phyloP scores from a whole-genome alignment of 345 rosid species.

The Lenwebbia sp. region DNA sequence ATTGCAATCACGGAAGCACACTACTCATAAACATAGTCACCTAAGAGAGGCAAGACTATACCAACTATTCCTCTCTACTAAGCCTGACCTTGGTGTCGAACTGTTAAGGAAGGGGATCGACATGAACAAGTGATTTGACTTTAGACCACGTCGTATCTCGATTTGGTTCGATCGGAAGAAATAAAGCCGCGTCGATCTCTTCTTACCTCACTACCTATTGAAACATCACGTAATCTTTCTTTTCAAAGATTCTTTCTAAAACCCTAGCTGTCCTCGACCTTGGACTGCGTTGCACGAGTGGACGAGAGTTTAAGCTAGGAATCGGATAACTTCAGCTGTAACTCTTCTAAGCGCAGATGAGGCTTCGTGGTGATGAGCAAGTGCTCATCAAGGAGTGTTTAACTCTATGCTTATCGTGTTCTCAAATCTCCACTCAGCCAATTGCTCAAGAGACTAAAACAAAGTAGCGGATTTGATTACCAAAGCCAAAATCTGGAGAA shows the following conservation, averaged over 20 bases:
- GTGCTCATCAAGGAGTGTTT: too few relatives aligned
- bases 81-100: not conserved
- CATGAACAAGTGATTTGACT: not conserved
- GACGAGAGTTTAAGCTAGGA: not conserved
- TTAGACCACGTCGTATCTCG: fast-evolving
- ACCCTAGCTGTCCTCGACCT: not conserved
- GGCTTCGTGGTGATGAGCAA: not conserved
- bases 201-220: not conserved
- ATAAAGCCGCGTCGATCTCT: not conserved
- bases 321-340: not conserved
- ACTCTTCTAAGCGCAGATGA: not conserved
- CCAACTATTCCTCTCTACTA: too few relatives aligned
- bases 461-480: too few relatives aligned
- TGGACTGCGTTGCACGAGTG: too few relatives aligned
- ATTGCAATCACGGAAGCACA: not conserved
- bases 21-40: not conserved
- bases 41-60: too few relatives aligned
- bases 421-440: too few relatives aligned
- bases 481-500: too few relatives aligned
- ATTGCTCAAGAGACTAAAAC: too few relatives aligned
- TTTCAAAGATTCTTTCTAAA: not conserved
- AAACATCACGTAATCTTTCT: not conserved
- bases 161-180: not conserved
- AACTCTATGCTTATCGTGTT: too few relatives aligned
- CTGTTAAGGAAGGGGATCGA: not conserved